phyloP scores from a whole-genome alignment of 2,329 filamentous ascomycete genomes.

The Thelonectria rubi region DNA sequence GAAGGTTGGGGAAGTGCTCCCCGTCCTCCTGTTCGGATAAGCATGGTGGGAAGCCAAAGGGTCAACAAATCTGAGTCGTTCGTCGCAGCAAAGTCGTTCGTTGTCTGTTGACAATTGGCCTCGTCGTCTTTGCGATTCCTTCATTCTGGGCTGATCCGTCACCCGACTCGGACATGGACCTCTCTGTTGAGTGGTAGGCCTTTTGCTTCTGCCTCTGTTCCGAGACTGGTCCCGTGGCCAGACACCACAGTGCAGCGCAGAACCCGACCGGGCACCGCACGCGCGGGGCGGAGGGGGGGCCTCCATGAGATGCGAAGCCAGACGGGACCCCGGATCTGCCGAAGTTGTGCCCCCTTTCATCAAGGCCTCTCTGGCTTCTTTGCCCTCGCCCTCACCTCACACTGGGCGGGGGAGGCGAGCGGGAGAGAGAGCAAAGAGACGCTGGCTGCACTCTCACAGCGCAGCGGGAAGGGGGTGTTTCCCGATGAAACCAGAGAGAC shows the following conservation, averaged over 20 bases:
- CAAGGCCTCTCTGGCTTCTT: neutral
- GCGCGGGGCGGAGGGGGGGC: constrained; percentile 18
- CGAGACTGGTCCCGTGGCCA: constrained; percentile 38
- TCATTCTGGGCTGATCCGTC: constrained; percentile 44
- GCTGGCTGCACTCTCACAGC: constrained; percentile 10
- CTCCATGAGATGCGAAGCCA: constrained; percentile 32
- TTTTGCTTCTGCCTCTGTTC: constrained; percentile 34
- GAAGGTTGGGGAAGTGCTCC: constrained; percentile 1
- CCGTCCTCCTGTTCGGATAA: neutral
- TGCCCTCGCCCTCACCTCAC: constrained; percentile 19
- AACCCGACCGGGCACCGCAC: constrained; percentile 25
- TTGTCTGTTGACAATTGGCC: constrained; percentile 32
- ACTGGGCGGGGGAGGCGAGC: constrained; percentile 31
- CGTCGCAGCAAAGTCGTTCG: constrained; percentile 26
- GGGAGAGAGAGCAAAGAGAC: constrained; percentile 29
- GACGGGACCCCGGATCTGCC: constrained; percentile 21
- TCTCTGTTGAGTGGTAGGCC: constrained; percentile 36
- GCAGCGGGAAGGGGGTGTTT: constrained; percentile 26
- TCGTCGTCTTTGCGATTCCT: constrained; percentile 26
- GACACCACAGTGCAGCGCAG: constrained; percentile 17
- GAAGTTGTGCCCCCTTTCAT: constrained; percentile 22
- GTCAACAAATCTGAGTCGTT: constrained; percentile 19
- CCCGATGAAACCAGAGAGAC: constrained; percentile 27
- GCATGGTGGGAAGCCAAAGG: constrained; percentile 4
- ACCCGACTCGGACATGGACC: constrained; percentile 38